Evolutionary conservation across 768 basidiomycete species (phyloP), one percentile per base, ranked within the genome.

Genomic region (Lentinula raphanica): DNA sequence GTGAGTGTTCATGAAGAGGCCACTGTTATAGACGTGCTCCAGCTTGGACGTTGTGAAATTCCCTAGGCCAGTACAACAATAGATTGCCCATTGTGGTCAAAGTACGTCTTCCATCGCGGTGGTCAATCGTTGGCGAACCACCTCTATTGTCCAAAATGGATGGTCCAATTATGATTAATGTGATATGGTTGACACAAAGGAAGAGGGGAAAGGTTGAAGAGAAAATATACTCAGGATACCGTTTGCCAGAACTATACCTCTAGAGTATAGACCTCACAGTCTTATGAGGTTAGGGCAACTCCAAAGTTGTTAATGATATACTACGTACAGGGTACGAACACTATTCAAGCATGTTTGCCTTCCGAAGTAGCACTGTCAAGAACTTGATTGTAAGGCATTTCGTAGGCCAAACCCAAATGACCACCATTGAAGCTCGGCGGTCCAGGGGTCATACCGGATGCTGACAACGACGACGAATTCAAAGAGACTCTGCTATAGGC

Each of bases 401-500:
- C 54, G 21, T 56, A 56, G 3, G 54, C 42, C 31, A 17, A 56
- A 21, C 54, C 54, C 28, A 46, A 28, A 35, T 42, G 54, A 23
- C 54, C 56, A 27, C 54, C 40, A 17, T 45, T 36, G 35, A 49
- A 57, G 28, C 56, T 57, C 45, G 56, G 56, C 19, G 32, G 46
- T 12, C 56, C 56, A 35, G 56, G 56, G 5, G 56, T 48, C 28
- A 57, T 3, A 32, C 28, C 48, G 3, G 46, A 28, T 31, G 32
- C 54, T 21, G 51, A 53, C 27, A 56, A 19, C 25, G 28, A 12
- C n/a, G 54, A 56, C 46, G 44, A 49, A 32, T 38, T 48, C 44
- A 49, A 25, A 31, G 40, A 42, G 23, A 21, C 32, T 19, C 32
- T 46, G 31, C 46, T 48, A 29, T 32, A 21, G 17, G 35, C 44